These are phyloP conservation scores for Cystobasidiaceae sp. DNA, from an alignment of 1,284 basidiomycete species.

Conservation along the genomic window DNA sequence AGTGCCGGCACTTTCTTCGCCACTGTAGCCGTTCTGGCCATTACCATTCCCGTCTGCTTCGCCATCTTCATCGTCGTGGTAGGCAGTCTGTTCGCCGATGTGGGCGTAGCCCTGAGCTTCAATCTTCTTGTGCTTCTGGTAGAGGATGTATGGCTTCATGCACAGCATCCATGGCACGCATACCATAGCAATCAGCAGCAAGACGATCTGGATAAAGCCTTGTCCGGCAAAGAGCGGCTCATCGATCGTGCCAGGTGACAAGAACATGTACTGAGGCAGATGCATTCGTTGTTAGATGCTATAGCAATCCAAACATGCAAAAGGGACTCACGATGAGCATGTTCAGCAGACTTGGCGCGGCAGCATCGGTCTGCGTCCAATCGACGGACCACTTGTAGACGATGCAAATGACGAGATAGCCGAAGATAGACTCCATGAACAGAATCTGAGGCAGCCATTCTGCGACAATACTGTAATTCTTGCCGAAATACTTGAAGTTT, in stretches of 20 bases:
- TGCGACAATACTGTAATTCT: constrained; percentile 75
- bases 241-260: constrained; percentile 74
- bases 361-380: constrained; percentile 64
- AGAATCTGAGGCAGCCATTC: constrained; percentile 97
- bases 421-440: constrained; percentile 95
- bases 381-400: constrained; percentile 96
- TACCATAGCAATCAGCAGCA: constrained; percentile 73
- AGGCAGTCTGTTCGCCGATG: constrained; percentile 50
- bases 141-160: constrained; percentile 87
- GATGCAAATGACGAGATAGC: constrained; percentile 87
- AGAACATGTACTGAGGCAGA: constrained; percentile 64
- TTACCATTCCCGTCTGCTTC: constrained; percentile 45
- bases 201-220: constrained; percentile 70
- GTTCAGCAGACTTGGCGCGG: constrained; percentile 74
- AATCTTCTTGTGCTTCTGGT: constrained; percentile 82
- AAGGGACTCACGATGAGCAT: constrained; percentile 22
- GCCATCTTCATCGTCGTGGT: constrained; percentile 70
- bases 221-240: constrained; percentile 78
- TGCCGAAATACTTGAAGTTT: constrained; percentile 90
- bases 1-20: constrained; percentile 20
- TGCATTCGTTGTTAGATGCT: too few species aligned
- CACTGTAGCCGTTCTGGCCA: constrained; percentile 1
- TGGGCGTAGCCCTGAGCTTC: constrained; percentile 74
- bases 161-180: constrained; percentile 96
- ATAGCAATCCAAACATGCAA: too few species aligned